These are phyloP conservation scores for Malus sylvestris DNA, from an alignment of 306 rosid genomes.

Conservation along the genomic window DNA sequence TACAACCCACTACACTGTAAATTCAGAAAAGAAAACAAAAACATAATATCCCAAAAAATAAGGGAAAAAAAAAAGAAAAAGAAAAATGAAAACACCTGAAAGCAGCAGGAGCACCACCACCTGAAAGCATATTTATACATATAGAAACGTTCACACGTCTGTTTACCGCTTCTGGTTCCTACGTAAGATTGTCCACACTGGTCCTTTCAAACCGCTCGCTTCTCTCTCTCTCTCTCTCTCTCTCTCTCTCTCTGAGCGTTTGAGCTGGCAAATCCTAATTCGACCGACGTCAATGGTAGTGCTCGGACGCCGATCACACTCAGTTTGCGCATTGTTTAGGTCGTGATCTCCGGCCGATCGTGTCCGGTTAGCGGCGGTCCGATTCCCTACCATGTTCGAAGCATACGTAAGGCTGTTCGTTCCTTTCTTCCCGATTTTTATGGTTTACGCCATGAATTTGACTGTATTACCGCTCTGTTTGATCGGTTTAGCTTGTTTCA, in stretches of 20 bases:
- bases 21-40: neutral
- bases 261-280: neutral
- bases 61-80: neutral
- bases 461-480: neutral
- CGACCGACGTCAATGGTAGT: slow-evolving; percentile 8
- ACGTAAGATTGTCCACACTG: neutral
- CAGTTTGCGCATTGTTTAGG: slow-evolving; percentile 17
- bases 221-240: neutral
- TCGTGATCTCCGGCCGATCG: slow-evolving; percentile 11
- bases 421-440: neutral
- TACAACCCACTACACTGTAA: neutral
- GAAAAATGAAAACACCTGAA: neutral
- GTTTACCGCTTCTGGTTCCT: neutral
- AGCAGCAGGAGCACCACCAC: neutral
- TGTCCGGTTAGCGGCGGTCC: slow-evolving; percentile 13
- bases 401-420: slow-evolving; percentile 62
- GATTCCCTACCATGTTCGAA: slow-evolving; percentile 75
- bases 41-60: neutral
- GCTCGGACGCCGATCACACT: slow-evolving; percentile 21
- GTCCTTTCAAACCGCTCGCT: slow-evolving; percentile 9
- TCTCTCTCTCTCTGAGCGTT: neutral
- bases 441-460: neutral
- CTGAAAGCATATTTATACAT: neutral
- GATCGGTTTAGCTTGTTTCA: neutral
- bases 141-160: neutral